Evolutionary conservation across 305 asterid genomes (phyloP).

Genomic region (Fraxinus platypoda): DNA sequence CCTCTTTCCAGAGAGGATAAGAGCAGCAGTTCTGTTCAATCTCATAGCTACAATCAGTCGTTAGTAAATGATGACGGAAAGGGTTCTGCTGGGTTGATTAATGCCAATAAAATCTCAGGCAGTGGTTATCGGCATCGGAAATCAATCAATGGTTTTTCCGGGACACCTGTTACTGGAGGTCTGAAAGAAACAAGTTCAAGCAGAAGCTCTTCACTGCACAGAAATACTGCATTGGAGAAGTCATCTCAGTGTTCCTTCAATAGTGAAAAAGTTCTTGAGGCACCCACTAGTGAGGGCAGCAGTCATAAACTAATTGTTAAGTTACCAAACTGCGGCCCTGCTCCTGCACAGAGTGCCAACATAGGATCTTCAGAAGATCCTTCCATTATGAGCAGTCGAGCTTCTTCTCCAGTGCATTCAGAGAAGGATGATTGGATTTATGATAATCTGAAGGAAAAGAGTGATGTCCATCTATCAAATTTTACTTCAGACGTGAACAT

Average conservation of each 20-base stretch:
- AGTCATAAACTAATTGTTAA: slow-evolving; percentile 59
- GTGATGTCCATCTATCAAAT: slow-evolving; percentile 33
- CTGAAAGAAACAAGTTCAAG: slow-evolving; percentile 44
- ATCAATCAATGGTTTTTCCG: slow-evolving; percentile 30
- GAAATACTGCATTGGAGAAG: slow-evolving; percentile 47
- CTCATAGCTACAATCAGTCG: slow-evolving; percentile 39
- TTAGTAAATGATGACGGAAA: slow-evolving; percentile 46
- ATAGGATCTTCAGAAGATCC: slow-evolving; percentile 54
- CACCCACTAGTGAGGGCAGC: slow-evolving; percentile 39
- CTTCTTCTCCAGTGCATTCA: slow-evolving; percentile 53
- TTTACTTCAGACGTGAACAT: slow-evolving; percentile 29
- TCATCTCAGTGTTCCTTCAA: slow-evolving; percentile 33
- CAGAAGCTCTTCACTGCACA: slow-evolving; percentile 38
- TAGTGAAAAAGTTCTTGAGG: slow-evolving; percentile 41
- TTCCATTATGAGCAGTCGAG: slow-evolving; percentile 41
- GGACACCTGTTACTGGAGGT: slow-evolving; percentile 38
- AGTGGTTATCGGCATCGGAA: slow-evolving; percentile 39
- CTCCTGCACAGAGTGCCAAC: slow-evolving; percentile 52
- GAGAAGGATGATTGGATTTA: slow-evolving; percentile 48
- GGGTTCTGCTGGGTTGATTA: slow-evolving; percentile 38
- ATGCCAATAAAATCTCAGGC: slow-evolving; percentile 37
- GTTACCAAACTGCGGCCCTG: slow-evolving; percentile 43
- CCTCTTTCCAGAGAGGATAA: slow-evolving; percentile 47
- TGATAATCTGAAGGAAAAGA: slow-evolving; percentile 36
- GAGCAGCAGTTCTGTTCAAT: slow-evolving; percentile 55